Conservation (phyloP, 2,329 filamentous ascomycete species). For the Ceratocystis alfenasii region DNA sequence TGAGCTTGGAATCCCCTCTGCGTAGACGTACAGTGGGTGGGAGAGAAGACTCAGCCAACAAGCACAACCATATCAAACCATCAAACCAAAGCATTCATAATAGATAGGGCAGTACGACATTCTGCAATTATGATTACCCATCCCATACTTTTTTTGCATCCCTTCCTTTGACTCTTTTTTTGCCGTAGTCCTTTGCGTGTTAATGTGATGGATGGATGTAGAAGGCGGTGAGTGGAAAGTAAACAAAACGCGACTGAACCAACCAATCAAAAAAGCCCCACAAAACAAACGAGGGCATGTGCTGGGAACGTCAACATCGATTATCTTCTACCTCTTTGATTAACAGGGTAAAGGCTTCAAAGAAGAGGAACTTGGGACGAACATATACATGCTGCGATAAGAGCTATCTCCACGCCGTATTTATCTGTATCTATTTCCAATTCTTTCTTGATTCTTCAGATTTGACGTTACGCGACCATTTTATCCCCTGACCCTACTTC, state of each 20-base stretch:
- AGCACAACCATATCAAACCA: background rate
- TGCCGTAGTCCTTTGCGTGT: background rate
- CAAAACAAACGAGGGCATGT: slow-evolving; percentile 16
- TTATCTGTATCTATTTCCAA: background rate
- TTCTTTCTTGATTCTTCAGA: background rate
- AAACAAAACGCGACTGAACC: slow-evolving; percentile 29
- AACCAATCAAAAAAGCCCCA: slow-evolving; percentile 14
- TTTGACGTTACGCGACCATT: background rate
- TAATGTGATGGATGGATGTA: background rate
- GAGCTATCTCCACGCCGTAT: background rate
- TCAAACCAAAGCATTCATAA: slow-evolving; percentile 1
- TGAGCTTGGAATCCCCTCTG: slow-evolving; percentile 47
- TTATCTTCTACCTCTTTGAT: background rate
- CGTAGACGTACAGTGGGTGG: slow-evolving; percentile 7
- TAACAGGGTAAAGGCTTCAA: background rate
- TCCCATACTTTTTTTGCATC: background rate
- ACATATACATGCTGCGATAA: background rate
- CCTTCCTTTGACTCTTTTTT: background rate
- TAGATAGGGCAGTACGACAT: background rate
- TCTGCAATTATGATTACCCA: background rate
- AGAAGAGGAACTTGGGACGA: background rate
- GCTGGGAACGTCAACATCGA: slow-evolving; percentile 4
- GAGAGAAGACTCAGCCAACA: background rate
- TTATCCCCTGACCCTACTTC: background rate
- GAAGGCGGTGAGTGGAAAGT: slow-evolving; percentile 23